Percentiles rank a stretch among this genome's conserved stretches.
Conservation (phyloP, 78 protist genomes). For the Dictyostelium purpureum region DNA sequence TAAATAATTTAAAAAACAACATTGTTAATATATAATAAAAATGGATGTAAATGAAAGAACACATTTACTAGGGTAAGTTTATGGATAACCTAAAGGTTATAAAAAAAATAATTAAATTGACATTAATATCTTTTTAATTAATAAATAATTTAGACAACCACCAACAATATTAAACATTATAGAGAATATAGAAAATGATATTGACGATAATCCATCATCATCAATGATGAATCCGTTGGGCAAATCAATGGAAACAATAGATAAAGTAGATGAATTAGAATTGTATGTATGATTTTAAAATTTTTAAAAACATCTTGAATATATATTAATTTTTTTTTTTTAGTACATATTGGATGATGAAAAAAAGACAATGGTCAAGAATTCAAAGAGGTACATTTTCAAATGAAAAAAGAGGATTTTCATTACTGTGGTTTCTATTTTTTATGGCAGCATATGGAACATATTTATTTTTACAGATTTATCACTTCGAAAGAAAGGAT, state of each 20-base stretch:
- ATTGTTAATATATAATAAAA: not conserved
- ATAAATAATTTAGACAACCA: not conserved
- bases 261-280: conserved; percentile 41
- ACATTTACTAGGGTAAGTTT: conserved; percentile 12
- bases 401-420: conserved; percentile 74
- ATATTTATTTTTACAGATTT: conserved; percentile 62
- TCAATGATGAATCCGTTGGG: conserved; percentile 7
- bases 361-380: conserved; percentile 82
- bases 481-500: conserved; percentile 37
- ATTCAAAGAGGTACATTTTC: conserved; percentile 78
- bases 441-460: conserved; percentile 52
- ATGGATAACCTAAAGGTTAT: not conserved
- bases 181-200: not conserved
- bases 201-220: not conserved
- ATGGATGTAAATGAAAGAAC: conserved; percentile 24
- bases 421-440: conserved; percentile 48
- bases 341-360: conserved; percentile 77
- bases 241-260: conserved; percentile 22
- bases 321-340: not conserved
- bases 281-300: conserved; percentile 19
- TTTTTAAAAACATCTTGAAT: not conserved
- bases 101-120: not conserved
- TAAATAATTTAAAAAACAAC: too few relatives aligned
- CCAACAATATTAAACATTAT: not conserved
- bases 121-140: not conserved